Percentiles rank a stretch among this genome's conserved stretches.
phyloP scores from a whole-genome alignment of 345 rosid genomes.

The Eucalyptus marginata region DNA sequence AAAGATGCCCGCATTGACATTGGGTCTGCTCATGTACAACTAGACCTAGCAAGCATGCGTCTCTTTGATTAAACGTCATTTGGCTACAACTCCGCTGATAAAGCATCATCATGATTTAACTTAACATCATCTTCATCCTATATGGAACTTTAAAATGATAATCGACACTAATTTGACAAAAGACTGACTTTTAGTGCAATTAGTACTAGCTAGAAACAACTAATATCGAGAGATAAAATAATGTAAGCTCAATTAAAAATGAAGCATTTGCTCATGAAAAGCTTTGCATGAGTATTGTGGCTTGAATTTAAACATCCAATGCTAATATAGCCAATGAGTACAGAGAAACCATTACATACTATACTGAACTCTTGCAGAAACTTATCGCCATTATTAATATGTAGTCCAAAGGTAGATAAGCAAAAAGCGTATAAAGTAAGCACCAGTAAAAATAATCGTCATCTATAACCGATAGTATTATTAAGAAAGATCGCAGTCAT shows the following conservation, averaged over 20 bases:
- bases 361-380: neutral
- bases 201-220: neutral
- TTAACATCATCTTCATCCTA: neutral
- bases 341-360: neutral
- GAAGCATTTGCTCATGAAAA: neutral
- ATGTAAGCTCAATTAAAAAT: neutral
- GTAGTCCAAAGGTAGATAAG: neutral
- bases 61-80: neutral
- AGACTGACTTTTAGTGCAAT: neutral
- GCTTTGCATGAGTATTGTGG: neutral
- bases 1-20: neutral
- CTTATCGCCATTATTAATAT: neutral
- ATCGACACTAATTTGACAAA: neutral
- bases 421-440: neutral
- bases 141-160: neutral
- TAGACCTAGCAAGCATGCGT: neutral
- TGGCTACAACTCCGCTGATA: neutral
- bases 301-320: neutral
- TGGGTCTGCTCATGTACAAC: neutral
- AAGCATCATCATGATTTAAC: neutral
- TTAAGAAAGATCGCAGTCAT: neutral
- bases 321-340: neutral
- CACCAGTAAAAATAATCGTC: neutral
- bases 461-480: neutral
- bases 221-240: neutral